Base-by-base conservation (phyloP, 495 filamentous ascomycete genomes). In the Hyaloscypha variabilis region DNA sequence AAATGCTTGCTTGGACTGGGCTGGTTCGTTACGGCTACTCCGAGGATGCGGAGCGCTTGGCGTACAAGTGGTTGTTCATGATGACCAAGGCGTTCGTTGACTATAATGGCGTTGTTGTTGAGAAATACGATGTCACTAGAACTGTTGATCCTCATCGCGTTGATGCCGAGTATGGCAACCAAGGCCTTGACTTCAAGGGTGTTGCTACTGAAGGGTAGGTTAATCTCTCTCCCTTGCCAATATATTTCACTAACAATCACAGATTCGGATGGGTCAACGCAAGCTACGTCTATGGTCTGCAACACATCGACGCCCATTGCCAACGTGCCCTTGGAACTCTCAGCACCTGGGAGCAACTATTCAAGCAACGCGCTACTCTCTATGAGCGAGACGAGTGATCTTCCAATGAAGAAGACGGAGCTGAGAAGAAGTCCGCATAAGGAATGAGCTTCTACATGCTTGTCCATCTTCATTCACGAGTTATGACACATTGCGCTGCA, bases 211-310 rank as follows among this genome's bases (percentile, higher is more conserved):
- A 98, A 86, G 95, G 95, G 95, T 97, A 82, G 84, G 90, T 85
- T 55, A 25, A 19, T 46, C 46, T 66, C 72, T 65, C 31, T 46
- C 3, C 23, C 60, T 64, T 58, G 0, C 50, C 31, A 25, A 36
- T 56, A 36, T 3, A 36, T 60, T 28, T 59, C 39, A 29, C 63
- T 75, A 70, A 75, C 56, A 69, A 69, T 29, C 67, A 30, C 68
- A 99, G 95, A 46, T 99, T 99, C 72, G 95, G 94, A 24, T 99
- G 95, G 95, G 96, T 97, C 71, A 99, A 99, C 71, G 95, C 94
- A 64, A 96, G 92, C 72, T 98, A 93, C 73, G 88, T 97, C 53
- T 92, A 93, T 72, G 95, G 94, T 54, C 79, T 97, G 39, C 88
- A 91, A 49, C 87, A 96, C 67, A 79, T 96, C 55, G 93, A 89